Conservation (phyloP, 768 basidiomycete species). For the Boletus reticuloceps region DNA sequence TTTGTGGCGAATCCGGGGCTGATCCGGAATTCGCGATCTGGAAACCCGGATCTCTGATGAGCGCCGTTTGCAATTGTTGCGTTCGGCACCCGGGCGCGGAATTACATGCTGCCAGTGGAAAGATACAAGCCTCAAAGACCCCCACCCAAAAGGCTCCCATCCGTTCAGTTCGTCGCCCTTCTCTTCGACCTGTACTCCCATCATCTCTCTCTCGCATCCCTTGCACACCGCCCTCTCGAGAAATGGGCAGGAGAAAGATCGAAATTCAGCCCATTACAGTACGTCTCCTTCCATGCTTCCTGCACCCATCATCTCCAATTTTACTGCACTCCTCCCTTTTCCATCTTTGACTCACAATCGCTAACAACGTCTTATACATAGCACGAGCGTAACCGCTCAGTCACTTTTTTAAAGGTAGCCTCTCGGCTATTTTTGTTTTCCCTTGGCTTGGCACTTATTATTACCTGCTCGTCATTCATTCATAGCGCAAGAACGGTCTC, state of each 20-base stretch:
- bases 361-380: constrained; percentile 48
- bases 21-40: constrained; percentile 26
- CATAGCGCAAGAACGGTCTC: constrained; percentile 81
- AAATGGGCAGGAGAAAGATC: constrained; percentile 77
- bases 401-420: constrained; percentile 85
- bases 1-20: constrained; percentile 22
- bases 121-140: constrained; percentile 35
- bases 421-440: constrained; percentile 61
- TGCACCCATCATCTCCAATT: constrained; percentile 26
- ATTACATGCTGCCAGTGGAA: constrained; percentile 35
- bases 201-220: constrained; percentile 10
- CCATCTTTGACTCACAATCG: constrained; percentile 33
- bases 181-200: constrained; percentile 20
- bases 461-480: constrained; percentile 17
- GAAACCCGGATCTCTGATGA: constrained; percentile 33
- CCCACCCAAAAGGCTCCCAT: constrained; percentile 34
- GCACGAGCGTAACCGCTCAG: constrained; percentile 90
- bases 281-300: constrained; percentile 32
- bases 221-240: not conserved
- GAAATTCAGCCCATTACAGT: constrained; percentile 81
- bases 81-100: constrained; percentile 38
- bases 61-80: constrained; percentile 37
- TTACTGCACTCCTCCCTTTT: constrained; percentile 25
- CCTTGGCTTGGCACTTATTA: constrained; percentile 36
- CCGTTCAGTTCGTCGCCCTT: constrained; percentile 18